A percentile compares a stretch with the other conserved stretches of the same genome.
Evolutionary conservation across 768 basidiomycete genomes (phyloP).

Genomic region (Flagelloscypha sp.): DNA sequence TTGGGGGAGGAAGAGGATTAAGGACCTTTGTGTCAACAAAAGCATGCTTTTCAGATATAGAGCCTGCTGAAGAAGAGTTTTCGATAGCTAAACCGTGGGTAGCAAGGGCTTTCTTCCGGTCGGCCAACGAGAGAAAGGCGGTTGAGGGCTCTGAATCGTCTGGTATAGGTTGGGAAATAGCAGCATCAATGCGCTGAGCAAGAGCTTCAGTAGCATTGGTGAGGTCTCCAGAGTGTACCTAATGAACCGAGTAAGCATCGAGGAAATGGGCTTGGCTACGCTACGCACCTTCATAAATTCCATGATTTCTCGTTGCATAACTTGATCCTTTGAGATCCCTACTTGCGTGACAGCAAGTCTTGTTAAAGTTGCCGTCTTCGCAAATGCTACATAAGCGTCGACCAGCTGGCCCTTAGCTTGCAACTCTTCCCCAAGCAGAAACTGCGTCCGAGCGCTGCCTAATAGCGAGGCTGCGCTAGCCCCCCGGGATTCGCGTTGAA

Average conservation of each 20-base stretch:
- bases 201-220: slow-evolving; percentile 21
- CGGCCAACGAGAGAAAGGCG: slow-evolving; percentile 19
- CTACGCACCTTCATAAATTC: slow-evolving; percentile 57
- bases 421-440: slow-evolving; percentile 38
- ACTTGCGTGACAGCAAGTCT: slow-evolving; percentile 49
- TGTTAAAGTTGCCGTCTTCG: slow-evolving; percentile 52
- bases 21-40: too few relatives aligned
- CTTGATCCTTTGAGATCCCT: slow-evolving; percentile 39
- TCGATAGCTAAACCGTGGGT: too few relatives aligned
- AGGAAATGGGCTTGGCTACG: slow-evolving; percentile 5
- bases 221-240: slow-evolving; percentile 23
- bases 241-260: slow-evolving; percentile 6
- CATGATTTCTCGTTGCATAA: slow-evolving; percentile 52
- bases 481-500: slow-evolving; percentile 46
- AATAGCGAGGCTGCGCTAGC: slow-evolving; percentile 55
- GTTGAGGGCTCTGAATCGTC: slow-evolving; percentile 28
- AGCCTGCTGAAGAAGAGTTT: too few relatives aligned
- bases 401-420: slow-evolving; percentile 55
- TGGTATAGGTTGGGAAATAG: slow-evolving; percentile 40
- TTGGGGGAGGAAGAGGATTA: too few relatives aligned
- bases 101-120: too few relatives aligned
- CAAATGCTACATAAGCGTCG: slow-evolving; percentile 50
- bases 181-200: slow-evolving; percentile 23
- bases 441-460: slow-evolving; percentile 51
- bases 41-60: too few relatives aligned